Base-by-base conservation (phyloP, 352 stramenopile species). In the Albugo laibachii region DNA sequence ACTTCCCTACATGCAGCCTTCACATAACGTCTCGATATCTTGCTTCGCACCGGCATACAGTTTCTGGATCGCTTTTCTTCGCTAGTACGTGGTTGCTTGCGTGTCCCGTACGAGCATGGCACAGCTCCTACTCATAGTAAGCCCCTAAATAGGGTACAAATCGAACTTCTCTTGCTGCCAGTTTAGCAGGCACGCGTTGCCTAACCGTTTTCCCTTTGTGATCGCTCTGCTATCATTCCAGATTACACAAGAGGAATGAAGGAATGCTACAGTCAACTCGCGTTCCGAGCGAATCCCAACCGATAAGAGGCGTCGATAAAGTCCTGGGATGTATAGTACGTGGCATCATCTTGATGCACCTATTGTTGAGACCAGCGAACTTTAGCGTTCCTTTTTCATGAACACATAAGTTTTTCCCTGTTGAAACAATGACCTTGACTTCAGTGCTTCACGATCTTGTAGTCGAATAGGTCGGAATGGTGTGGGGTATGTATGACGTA, bases 121-220 rank as follows among this genome's bases (percentile, higher is more conserved):
- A 61, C 0, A 61, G 11, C 47, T 61, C 47, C 53, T 42, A 56
- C 53, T 58, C 16, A 45, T n/a, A 50, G 13, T 43, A 21, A 2
- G 18, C 13, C 2, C n/a, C 35, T 2, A 16, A 0, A 45, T 59
- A 51, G 14, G 56, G 24, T 0, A 50, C 40, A 36, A 39, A 38
- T 8, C 48, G 24, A 2, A 47, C 53, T 31, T 40, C 13, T 1
- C 53, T 41, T 50, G 5, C 20, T 64, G 18, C 1, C 20, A 53
- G 24, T 57, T 49, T 0, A 64, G 16, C 27, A 55, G 3, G 50
- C 48, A 58, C 2, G n/a, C 42, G 41, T 34, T 56, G 53, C 6
- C 47, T 51, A 14, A 46, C 11, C 36, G 50, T 56, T 35, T 58
- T 54, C 0, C 50, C 50, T 11, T 49, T 11, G 51, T 45, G 1